Base-by-base conservation (phyloP, 768 basidiomycete species). In the Rhizopogon rudus region DNA sequence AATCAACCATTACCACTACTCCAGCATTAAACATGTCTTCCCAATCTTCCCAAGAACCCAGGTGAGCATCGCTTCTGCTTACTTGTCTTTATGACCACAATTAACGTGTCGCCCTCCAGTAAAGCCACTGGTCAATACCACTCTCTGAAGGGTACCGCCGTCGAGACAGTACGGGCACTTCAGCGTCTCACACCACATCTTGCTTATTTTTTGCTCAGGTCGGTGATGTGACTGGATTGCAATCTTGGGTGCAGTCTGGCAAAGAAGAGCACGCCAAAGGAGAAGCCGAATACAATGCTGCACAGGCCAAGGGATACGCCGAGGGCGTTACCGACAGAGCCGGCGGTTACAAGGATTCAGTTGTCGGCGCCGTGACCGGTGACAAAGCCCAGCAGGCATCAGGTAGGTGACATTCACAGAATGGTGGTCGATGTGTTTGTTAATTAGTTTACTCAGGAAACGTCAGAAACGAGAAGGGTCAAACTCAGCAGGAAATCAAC, bases 331-430 rank as follows among this genome's bases (percentile, higher is more conserved):
- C 63, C 13, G 81, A 84, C 55, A 74, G 73, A 53, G 35, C 75
- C 7, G 65, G 59, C 2, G 82, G 83, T 40, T 80, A 81, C 66
- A 77, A 79, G 56, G 82, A 84, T 52, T 63, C 78, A 42, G 67
- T 84, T 33, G 69, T 80, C 37, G 83, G 83, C 35, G 79, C 82
- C 9, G 57, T 85, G 46, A 75, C 70, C n/a, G 83, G 81, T 28
- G 84, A 84, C 65, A 73, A 75, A 60, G 40, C 68, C n/a, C 79
- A 81, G 63, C 73, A 85, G 65, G 53, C 59, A 16, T n/a, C 71
- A 16, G 82, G 83, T 81, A 56, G 49, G 73, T 59, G 5, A 14
- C 5, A 12, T 4, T 5, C 7, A 17, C 14, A 35, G 29, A 1
- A 1, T 20, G 0, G 3, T 0, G 2, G 3, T 7, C 16, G 6